These are phyloP conservation scores for Tricholoma sp. DNA, from an alignment of 768 basidiomycete species.

Conservation along the genomic window DNA sequence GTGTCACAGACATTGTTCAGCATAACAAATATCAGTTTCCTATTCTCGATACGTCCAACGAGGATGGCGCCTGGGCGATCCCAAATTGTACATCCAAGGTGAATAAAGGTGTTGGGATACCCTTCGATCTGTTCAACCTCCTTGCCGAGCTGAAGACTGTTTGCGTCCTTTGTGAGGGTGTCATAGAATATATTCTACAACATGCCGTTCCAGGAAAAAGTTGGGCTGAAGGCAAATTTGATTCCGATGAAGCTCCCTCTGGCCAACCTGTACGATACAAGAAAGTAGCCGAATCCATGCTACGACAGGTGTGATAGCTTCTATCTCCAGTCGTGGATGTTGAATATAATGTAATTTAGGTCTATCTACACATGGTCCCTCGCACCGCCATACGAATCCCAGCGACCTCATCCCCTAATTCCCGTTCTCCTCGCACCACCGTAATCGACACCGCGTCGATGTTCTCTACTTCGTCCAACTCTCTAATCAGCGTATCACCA, in stretches of 20 bases:
- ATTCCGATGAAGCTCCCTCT: background rate
- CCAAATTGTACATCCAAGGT: background rate
- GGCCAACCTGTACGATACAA: background rate
- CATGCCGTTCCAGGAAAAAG: background rate
- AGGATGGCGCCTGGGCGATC: background rate
- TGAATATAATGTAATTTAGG: background rate
- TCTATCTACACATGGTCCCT: background rate
- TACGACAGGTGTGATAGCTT: background rate
- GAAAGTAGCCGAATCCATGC: background rate
- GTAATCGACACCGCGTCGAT: background rate
- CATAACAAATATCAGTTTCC: background rate
- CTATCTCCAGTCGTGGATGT: background rate
- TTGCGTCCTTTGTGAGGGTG: background rate
- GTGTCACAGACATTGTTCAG: background rate
- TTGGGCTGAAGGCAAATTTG: background rate
- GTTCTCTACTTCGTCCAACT: background rate
- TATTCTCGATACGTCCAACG: background rate
- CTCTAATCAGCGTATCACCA: background rate
- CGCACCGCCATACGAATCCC: background rate
- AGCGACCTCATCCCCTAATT: background rate
- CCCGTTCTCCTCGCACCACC: background rate
- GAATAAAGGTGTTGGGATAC: background rate
- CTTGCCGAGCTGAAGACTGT: background rate
- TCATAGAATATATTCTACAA: background rate
- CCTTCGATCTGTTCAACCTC: background rate